phyloP scores from a whole-genome alignment of 2,329 filamentous ascomycete genomes.

The Ilyonectria destructans region DNA sequence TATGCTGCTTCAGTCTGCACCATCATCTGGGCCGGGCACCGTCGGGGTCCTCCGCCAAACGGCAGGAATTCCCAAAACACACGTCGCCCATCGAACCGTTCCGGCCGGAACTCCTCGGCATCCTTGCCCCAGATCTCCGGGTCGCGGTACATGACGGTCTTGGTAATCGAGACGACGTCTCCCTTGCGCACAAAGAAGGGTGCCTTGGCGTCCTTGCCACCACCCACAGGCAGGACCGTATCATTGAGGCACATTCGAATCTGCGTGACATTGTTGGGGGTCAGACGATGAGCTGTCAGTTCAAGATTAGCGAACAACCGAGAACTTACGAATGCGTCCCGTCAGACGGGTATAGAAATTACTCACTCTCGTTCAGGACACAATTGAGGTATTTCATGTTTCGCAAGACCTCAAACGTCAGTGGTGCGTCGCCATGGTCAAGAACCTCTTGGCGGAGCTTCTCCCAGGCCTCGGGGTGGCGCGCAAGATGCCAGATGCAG shows the following conservation, averaged over 20 bases:
- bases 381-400: slow-evolving; percentile 39
- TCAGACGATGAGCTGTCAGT: slow-evolving; percentile 31
- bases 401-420: slow-evolving; percentile 39
- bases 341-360: slow-evolving; percentile 2
- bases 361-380: slow-evolving; percentile 37
- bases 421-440: slow-evolving; percentile 26
- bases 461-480: slow-evolving; percentile 35
- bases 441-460: slow-evolving; percentile 34
- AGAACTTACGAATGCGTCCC: slow-evolving; percentile 6
- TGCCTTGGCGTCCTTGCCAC: slow-evolving; percentile 62
- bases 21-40: slow-evolving; percentile 44
- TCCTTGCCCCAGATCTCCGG: slow-evolving; percentile 57
- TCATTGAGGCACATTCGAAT: slow-evolving; percentile 50
- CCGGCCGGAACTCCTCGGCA: slow-evolving; percentile 59
- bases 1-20: slow-evolving; percentile 42
- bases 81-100: slow-evolving; percentile 52
- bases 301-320: not conserved
- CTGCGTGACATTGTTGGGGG: slow-evolving; percentile 39
- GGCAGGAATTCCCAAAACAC: slow-evolving; percentile 43
- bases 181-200: slow-evolving; percentile 67
- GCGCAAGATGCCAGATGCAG: slow-evolving; percentile 34
- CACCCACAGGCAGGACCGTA: slow-evolving; percentile 66
- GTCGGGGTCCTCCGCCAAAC: slow-evolving; percentile 41
- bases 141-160: slow-evolving; percentile 59
- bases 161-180: slow-evolving; percentile 59